A percentile compares a stretch with the other conserved stretches of the same genome.
phyloP scores from a whole-genome alignment of 2,329 filamentous ascomycete species.

The Trichoderma arundinaceum region DNA sequence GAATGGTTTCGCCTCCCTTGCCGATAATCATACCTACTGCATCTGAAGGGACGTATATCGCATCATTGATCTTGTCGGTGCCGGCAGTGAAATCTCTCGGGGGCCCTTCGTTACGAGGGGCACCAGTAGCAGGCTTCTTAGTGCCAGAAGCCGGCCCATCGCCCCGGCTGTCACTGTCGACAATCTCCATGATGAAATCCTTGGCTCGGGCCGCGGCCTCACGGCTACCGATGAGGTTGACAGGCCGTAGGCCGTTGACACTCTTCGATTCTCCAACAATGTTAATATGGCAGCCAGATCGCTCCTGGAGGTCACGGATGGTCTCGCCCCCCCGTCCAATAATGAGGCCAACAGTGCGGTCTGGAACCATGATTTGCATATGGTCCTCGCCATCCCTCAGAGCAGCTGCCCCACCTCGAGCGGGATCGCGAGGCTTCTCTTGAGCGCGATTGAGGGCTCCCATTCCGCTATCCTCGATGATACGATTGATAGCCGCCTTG shows the following conservation, averaged over 20 bases:
- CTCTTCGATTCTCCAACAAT: constrained; percentile 94
- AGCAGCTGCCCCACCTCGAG: constrained; percentile 50
- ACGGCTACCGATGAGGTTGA: constrained; percentile 84
- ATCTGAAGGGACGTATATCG: constrained; percentile 85
- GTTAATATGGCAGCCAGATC: constrained; percentile 93
- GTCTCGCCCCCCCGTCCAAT: constrained; percentile 94
- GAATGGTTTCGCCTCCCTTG: constrained; percentile 91
- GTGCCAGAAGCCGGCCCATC: constrained; percentile 46
- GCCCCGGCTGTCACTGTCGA: constrained; percentile 83
- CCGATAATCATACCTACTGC: constrained; percentile 97
- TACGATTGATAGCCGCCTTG: constrained; percentile 81
- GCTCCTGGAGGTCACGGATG: constrained; percentile 88
- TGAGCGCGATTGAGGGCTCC: constrained; percentile 53
- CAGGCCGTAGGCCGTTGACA: constrained; percentile 84
- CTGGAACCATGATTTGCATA: constrained; percentile 92
- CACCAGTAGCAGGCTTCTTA: constrained; percentile 39
- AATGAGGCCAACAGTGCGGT: constrained; percentile 89
- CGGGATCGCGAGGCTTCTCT: constrained; percentile 50
- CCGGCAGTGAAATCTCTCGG: constrained; percentile 49
- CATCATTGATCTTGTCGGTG: constrained; percentile 77
- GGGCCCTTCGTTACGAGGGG: constrained; percentile 42
- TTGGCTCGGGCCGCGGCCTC: constrained; percentile 79
- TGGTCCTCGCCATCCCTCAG: constrained; percentile 82
- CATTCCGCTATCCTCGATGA: constrained; percentile 77
- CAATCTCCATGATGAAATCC: constrained; percentile 89